Evolutionary conservation across 257 asterid species (phyloP), one percentile per base, ranked within the genome.

Genomic region (Nicotiana noctiflora): DNA sequence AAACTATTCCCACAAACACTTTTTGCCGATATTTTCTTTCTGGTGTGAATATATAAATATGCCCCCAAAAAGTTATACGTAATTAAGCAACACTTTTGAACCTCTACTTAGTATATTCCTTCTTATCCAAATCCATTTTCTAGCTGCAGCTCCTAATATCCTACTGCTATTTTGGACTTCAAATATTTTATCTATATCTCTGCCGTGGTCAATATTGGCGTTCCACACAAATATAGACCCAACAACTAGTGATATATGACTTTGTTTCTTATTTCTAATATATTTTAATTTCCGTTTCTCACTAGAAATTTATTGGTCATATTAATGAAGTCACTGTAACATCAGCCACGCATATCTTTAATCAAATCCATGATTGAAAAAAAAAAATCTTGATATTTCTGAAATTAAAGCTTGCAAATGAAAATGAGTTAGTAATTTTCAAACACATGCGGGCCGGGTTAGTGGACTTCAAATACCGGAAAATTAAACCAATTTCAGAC

Each of bases 121-220:
- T 59, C 72, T 61, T 37, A 77, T 59, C 81, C 72, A 77, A 77
- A 59, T 32, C 21, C 10, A 21, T 37, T 59, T 25, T 44, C 44
- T 40, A 21, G n/a, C 46, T 37, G 46, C 44, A 31, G 6, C 57
- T 23, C 21, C 40, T 46, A 52, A 25, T 72, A 46, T 46, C 4
- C 80, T 52, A 15, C 46, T 76, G 40, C 60, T 72, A 17, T 59
- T 77, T 77, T 77, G 59, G 81, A 59, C 81, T 77, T 77, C 57
- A 34, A 59, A 13, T 37, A 59, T 77, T 77, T 61, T 34, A 75
- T 75, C 8, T 1, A 75, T 77, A 77, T 77, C 2, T 34, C 18
- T 37, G 57, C 32, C 34, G 18, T 57, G 57, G 81, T 77, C 81
- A 59, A 59, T 21, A n/a, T 59, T 77, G 72, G 72, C 4, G 81